phyloP scores from a whole-genome alignment of 352 stramenopile species.

The Phytophthora cryptogea region DNA sequence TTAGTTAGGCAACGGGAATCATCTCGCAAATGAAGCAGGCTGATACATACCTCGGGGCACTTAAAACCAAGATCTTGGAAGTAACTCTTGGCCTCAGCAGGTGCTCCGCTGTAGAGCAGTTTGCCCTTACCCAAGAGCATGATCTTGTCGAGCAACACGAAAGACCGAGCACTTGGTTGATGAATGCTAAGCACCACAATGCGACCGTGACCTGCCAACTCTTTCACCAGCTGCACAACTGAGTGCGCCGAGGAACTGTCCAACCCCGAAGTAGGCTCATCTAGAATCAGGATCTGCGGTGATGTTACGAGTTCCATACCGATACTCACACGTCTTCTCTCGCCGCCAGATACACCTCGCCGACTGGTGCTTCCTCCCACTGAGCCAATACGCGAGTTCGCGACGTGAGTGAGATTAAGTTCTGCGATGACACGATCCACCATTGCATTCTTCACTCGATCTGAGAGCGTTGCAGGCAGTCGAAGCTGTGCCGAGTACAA shows the following conservation, averaged over 20 bases:
- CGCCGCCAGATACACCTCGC: slow-evolving; percentile 92
- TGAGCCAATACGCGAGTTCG: slow-evolving; percentile 60
- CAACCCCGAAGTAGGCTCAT: slow-evolving; percentile 93
- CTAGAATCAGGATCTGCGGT: slow-evolving; percentile 86
- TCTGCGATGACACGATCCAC: slow-evolving; percentile 73
- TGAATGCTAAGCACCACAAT: slow-evolving; percentile 90
- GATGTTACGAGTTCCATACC: slow-evolving; percentile 93
- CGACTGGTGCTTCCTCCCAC: slow-evolving; percentile 32
- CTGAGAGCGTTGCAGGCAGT: slow-evolving; percentile 50
- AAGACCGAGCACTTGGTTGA: slow-evolving; percentile 92
- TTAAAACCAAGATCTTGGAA: slow-evolving; percentile 75
- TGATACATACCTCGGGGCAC: slow-evolving; percentile 48
- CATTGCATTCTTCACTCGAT: slow-evolving; percentile 65
- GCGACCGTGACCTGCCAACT: slow-evolving; percentile 77
- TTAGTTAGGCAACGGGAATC: slow-evolving; percentile 7
- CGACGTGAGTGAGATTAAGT: slow-evolving; percentile 73
- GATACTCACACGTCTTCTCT: slow-evolving; percentile 93
- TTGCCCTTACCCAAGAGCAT: slow-evolving; percentile 89
- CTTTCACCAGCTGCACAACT: slow-evolving; percentile 90
- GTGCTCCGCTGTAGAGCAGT: slow-evolving; percentile 63
- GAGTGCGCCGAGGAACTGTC: slow-evolving; percentile 91
- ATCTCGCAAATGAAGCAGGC: not conserved
- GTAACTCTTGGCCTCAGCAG: slow-evolving; percentile 51
- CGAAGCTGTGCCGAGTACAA: slow-evolving; percentile 82
- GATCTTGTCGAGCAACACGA: slow-evolving; percentile 89